Evolutionary conservation across 805 yeast species (phyloP), one percentile per base, ranked within the genome.

Genomic region (Cephaloascus albidus): DNA sequence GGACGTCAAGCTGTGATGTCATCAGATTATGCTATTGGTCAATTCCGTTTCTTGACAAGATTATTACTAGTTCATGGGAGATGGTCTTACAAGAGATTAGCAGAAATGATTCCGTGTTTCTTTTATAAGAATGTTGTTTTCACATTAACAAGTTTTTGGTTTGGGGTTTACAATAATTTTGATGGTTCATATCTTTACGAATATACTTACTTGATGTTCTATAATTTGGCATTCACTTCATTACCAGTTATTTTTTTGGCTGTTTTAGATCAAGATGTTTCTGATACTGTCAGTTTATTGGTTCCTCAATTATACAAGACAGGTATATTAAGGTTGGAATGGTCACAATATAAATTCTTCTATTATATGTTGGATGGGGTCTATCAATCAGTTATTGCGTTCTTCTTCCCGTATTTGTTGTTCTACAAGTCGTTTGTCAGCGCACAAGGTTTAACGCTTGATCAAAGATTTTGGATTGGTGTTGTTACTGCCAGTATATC

Each of bases 1-100:
- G 95, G 95, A 53, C 67, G 93, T 44, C 93, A 84, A 59, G 93
- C 93, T 16, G 93, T 76, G 4, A 85, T 85, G 94, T 80, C 88
- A 19, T 80, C 90, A 1, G 95, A 85, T 63, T 85, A 82, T 59
- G 95, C 90, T 17, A 62, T 85, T 52, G 93, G 90, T 18, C 95
- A 85, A 55, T 85, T 85, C 58, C 72, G 93, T 52, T 85, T 70
- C 51, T 58, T 85, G 44, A 68, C 81, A 0, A 72, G 85, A 48
- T 63, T 85, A 44, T 60, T 85, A 8, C 58, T 85, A 37, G 85
- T 81, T 20, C 95, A 85, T 58, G 95, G 95, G 26, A 70, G 93
- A 59, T 85, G 95, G 95, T 81, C 88, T 1, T 85, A 85, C 55
- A 83, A 81, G 57, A 68, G 94, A 57, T 66, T 85, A 36, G 73